A percentile compares a stretch with the other conserved stretches of the same genome.
These are phyloP conservation scores for Xylaria intraflava DNA, from an alignment of 495 filamentous ascomycete genomes.

Conservation along the genomic window DNA sequence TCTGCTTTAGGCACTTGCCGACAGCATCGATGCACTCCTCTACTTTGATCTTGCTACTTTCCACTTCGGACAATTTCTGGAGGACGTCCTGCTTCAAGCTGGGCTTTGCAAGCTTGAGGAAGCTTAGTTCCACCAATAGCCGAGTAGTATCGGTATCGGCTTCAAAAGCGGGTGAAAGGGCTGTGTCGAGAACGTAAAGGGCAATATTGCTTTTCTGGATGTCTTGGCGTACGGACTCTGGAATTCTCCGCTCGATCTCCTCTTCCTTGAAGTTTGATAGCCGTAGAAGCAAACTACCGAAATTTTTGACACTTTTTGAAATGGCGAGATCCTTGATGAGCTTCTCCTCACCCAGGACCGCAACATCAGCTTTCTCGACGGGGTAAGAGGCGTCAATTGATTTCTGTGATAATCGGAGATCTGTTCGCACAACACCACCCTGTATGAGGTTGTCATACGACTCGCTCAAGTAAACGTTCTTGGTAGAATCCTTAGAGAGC, in stretches of 20 bases:
- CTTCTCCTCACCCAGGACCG: conserved; percentile 69
- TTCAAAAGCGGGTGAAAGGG: conserved; percentile 55
- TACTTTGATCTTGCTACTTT: conserved; percentile 42
- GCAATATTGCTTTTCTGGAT: conserved; percentile 61
- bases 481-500: conserved; percentile 65
- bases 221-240: conserved; percentile 55
- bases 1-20: conserved; percentile 57
- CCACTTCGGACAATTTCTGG: conserved; percentile 23
- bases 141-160: conserved; percentile 50
- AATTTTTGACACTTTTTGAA: conserved; percentile 59
- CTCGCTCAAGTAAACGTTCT: conserved; percentile 69
- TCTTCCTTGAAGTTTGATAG: conserved; percentile 74
- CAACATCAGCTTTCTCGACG: conserved; percentile 69
- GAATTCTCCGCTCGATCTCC: conserved; percentile 83
- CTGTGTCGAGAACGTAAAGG: conserved; percentile 68
- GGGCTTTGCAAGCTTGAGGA: conserved; percentile 65
- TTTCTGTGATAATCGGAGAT: conserved; percentile 77
- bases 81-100: conserved; percentile 50
- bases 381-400: conserved; percentile 77
- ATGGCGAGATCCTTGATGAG: conserved; percentile 71
- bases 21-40: conserved; percentile 59
- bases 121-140: conserved; percentile 66
- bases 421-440: conserved; percentile 76
- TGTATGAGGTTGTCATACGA: conserved; percentile 80
- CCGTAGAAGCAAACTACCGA: conserved; percentile 67